Conservation (phyloP, 768 basidiomycete species). For the Sporobolomyces phaffii region DNA sequence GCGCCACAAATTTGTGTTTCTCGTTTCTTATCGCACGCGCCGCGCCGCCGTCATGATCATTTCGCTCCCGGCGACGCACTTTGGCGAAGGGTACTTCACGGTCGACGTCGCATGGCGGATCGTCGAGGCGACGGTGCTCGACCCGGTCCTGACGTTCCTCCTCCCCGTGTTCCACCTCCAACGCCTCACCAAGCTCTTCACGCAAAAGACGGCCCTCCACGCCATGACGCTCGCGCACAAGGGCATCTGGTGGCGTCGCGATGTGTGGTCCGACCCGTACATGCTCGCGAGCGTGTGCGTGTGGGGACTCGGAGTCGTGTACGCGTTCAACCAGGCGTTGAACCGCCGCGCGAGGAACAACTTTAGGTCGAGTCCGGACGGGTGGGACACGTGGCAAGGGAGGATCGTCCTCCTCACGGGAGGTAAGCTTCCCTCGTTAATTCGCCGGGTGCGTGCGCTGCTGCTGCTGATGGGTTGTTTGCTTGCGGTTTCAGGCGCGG, state of each 20-base stretch:
- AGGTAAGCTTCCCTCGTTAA: conserved; percentile 60
- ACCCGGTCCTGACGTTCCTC: neutral
- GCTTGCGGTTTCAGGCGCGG: conserved; percentile 66
- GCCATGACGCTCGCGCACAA: neutral
- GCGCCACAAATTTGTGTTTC: neutral
- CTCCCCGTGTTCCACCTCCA: conserved; percentile 1
- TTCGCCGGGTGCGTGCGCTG: too few species aligned
- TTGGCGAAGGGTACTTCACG: conserved; percentile 13
- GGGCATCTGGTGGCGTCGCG: neutral
- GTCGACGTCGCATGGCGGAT: conserved; percentile 13
- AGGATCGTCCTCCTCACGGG: conserved; percentile 89
- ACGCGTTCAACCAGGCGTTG: neutral
- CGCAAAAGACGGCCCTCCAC: neutral
- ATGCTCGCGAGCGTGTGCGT: neutral
- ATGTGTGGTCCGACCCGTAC: neutral
- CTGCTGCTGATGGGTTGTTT: too few species aligned
- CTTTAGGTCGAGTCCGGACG: neutral
- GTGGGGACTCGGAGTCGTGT: neutral
- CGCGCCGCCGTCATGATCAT: neutral
- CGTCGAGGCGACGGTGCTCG: neutral
- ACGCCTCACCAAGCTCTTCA: neutral
- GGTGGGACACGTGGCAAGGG: conserved; percentile 64
- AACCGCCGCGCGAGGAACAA: conserved; percentile 14
- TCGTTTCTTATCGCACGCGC: neutral
- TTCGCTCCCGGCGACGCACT: conserved; percentile 11